Evolutionary conservation across 768 basidiomycete species (phyloP).

Genomic region (Tricholoma sp.): DNA sequence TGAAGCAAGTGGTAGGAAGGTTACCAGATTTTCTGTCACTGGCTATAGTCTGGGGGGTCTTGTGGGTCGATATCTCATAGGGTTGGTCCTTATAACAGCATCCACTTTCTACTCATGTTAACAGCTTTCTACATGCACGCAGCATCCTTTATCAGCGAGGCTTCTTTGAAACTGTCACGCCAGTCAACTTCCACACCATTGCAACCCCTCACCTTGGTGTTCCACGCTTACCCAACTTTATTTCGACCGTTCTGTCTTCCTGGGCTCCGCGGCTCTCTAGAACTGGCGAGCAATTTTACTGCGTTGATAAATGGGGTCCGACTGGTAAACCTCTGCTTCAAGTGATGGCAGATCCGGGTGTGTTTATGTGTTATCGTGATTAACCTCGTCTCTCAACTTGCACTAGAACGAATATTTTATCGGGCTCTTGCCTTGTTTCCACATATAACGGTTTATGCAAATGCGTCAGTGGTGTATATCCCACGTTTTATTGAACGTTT

Average conservation of each 20-base stretch:
- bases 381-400: background rate
- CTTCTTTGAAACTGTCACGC: slow-evolving; percentile 65
- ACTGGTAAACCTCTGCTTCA: slow-evolving; percentile 61
- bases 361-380: slow-evolving; percentile 9
- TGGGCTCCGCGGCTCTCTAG: slow-evolving; percentile 67
- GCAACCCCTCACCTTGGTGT: slow-evolving; percentile 81
- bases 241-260: slow-evolving; percentile 44
- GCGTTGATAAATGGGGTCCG: slow-evolving; percentile 61
- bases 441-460: slow-evolving; percentile 74
- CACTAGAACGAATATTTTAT: slow-evolving; percentile 69
- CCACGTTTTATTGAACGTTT: background rate
- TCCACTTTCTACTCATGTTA: slow-evolving; percentile 46
- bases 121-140: slow-evolving; percentile 19
- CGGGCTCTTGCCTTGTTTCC: slow-evolving; percentile 64
- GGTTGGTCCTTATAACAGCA: slow-evolving; percentile 53
- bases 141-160: slow-evolving; percentile 59
- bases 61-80: slow-evolving; percentile 7
- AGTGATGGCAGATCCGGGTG: slow-evolving; percentile 75
- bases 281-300: slow-evolving; percentile 74
- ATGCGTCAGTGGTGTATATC: slow-evolving; percentile 46
- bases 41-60: slow-evolving; percentile 82
- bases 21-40: slow-evolving; percentile 63
- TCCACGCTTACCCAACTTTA: slow-evolving; percentile 50
- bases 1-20: slow-evolving; percentile 43
- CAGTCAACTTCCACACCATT: slow-evolving; percentile 76